phyloP scores from a whole-genome alignment of 345 rosid genomes.

The Bruguiera sexangula region DNA sequence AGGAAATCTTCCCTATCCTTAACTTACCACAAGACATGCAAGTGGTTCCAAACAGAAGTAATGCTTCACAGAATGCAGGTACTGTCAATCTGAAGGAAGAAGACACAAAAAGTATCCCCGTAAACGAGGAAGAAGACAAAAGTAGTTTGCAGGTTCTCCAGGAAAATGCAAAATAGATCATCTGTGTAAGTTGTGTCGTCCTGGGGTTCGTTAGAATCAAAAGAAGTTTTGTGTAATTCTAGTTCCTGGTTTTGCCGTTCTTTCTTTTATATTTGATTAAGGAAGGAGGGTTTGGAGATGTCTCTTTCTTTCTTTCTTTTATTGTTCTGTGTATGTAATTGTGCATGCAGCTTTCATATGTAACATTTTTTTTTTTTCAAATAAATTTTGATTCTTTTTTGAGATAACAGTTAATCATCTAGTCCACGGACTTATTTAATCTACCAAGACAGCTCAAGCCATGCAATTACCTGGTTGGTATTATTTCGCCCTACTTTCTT shows the following conservation, averaged over 20 bases:
- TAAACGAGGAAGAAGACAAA: background rate
- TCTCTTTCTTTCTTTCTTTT: background rate
- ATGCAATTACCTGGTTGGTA: too few species aligned
- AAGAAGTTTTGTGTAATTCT: conserved; percentile 10
- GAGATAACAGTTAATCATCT: too few species aligned
- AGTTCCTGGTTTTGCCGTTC: background rate
- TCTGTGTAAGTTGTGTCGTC: conserved; percentile 16
- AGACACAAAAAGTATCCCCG: background rate
- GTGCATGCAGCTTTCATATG: conserved; percentile 1
- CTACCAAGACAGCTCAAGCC: background rate
- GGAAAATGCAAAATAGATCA: conserved; percentile 21
- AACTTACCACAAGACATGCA: background rate
- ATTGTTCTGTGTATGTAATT: conserved; percentile 17
- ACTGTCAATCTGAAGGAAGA: conserved; percentile 12
- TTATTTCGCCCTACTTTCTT: background rate
- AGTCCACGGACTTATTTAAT: background rate
- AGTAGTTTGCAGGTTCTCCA: background rate
- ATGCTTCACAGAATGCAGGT: conserved; percentile 11
- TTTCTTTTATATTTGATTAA: conserved; percentile 8
- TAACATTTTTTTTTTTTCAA: background rate
- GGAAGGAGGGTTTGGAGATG: background rate
- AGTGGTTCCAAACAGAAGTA: conserved; percentile 16
- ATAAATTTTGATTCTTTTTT: conserved; percentile 18
- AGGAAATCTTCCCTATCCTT: conserved; percentile 26
- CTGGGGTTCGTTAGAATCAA: background rate